A percentile compares a stretch with the other conserved stretches of the same genome.
Conservation (phyloP, 108 stramenopile genomes). For the Discostella stelligeroides region DNA sequence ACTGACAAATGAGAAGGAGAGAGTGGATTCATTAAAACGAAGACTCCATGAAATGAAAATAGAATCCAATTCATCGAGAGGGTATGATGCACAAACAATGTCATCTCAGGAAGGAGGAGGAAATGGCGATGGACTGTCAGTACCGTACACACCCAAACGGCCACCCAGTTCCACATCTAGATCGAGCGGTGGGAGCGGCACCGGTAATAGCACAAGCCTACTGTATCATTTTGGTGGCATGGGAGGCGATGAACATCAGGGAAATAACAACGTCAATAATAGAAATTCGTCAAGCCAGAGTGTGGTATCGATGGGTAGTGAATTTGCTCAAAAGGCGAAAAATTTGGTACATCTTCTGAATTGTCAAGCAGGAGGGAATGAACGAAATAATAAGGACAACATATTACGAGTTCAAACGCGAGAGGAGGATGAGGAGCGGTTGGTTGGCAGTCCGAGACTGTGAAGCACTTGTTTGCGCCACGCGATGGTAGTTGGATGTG, state of each 20-base stretch:
- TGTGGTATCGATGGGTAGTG: conserved; percentile 48
- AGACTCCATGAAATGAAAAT: conserved; percentile 26
- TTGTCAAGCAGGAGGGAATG: conserved; percentile 34
- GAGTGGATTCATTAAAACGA: conserved; percentile 24
- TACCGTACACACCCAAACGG: conserved; percentile 1
- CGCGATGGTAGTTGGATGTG: no score
- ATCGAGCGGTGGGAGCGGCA: background rate
- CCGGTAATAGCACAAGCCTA: background rate
- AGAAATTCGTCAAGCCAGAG: conserved; percentile 17
- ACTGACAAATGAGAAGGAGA: conserved; percentile 29
- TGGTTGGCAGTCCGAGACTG: no score
- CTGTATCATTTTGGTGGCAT: background rate
- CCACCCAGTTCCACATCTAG: background rate
- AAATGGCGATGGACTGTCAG: background rate
- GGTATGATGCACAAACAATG: background rate
- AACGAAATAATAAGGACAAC: no score
- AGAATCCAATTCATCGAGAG: conserved; percentile 2
- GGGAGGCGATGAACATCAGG: background rate
- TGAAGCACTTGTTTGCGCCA: no score
- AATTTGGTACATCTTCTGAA: conserved; percentile 43
- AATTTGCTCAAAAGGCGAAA: conserved; percentile 45
- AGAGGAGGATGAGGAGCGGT: no score
- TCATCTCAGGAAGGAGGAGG: background rate
- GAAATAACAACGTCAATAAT: conserved; percentile 2
- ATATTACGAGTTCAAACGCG: no score